Evolutionary conservation across 2,329 filamentous ascomycete species (phyloP), one percentile per base, ranked within the genome.

Genomic region (Sordariomycetes sp.): DNA sequence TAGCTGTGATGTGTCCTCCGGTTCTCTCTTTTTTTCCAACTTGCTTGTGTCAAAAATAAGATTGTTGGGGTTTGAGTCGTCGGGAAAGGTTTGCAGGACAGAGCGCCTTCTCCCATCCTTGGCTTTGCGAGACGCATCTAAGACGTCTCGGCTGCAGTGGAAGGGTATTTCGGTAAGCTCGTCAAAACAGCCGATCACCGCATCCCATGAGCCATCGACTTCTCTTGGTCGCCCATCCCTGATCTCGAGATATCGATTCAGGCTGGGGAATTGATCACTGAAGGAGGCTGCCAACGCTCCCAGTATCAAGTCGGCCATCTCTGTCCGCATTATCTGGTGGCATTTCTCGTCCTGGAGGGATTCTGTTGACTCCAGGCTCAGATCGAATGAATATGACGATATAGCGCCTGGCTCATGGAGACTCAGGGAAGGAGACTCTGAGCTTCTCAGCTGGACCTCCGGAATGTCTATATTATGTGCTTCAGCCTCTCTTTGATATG

Each of bases 101-200:
- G 34, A 36, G 21, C 34, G 34, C 24, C 21, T 19, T 32, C 34
- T 31, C 20, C 28, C 18, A 32, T 36, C 34, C 20, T 36, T 36
- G 14, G 34, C 34, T 20, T 21, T 26, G 34, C 34, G 34, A 14
- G 16, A 24, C 21, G 27, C 34, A 27, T 36, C 21, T 14, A 32
- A 21, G 14, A 30, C 26, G 21, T 32, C 28, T 20, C 21, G 28
- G 28, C 16, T 36, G 34, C 27, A 31, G 34, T 36, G 34, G 18
- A 30, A 35, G 26, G 33, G 34, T 31, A 36, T 26, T 15, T 36
- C 29, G 23, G 21, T 29, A 21, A 36, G 34, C 34, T 36, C 34
- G 20, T 36, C 34, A 31, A 36, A 36, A 23, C 34, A 36, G 9
- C 34, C 34, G 23, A 36, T 36, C 10, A 36, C 34, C 18, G 16